Evolutionary conservation across 2,329 filamentous ascomycete species (phyloP).

Genomic region (Emericellopsis cladophorae): DNA sequence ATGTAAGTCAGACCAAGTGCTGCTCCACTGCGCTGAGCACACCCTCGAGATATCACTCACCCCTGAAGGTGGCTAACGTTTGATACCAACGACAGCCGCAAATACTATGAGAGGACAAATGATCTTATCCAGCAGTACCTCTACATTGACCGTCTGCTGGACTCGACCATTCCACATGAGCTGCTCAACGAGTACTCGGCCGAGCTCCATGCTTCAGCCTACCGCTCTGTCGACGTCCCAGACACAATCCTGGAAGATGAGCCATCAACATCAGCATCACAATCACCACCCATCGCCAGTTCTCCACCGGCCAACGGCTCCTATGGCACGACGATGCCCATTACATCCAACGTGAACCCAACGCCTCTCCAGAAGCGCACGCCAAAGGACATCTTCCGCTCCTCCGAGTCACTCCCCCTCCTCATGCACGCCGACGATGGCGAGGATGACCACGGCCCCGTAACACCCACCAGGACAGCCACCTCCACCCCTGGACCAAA

Average conservation of each 20-base stretch:
- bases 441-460: slow-evolving; percentile 25
- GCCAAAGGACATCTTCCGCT: slow-evolving; percentile 74
- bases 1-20: slow-evolving; percentile 30
- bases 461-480: slow-evolving; percentile 18
- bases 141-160: slow-evolving; percentile 82
- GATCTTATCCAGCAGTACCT: slow-evolving; percentile 81
- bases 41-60: background rate
- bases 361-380: slow-evolving; percentile 57
- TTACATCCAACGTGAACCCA: slow-evolving; percentile 10
- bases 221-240: slow-evolving; percentile 48
- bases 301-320: slow-evolving; percentile 5
- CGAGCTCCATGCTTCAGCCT: slow-evolving; percentile 41
- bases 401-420: slow-evolving; percentile 56
- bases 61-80: background rate
- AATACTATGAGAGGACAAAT: slow-evolving; percentile 86
- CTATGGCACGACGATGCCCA: slow-evolving; percentile 15
- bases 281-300: background rate
- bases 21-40: slow-evolving; percentile 1
- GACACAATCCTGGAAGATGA: slow-evolving; percentile 63
- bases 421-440: slow-evolving; percentile 32
- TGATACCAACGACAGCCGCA: slow-evolving; percentile 33
- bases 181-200: slow-evolving; percentile 78
- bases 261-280: slow-evolving; percentile 2
- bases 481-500: slow-evolving; percentile 23
- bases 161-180: slow-evolving; percentile 85